Percentiles rank a stretch among this genome's conserved stretches.
Evolutionary conservation across 1,284 basidiomycete species (phyloP).

Genomic region (Pseudozyma sp.): DNA sequence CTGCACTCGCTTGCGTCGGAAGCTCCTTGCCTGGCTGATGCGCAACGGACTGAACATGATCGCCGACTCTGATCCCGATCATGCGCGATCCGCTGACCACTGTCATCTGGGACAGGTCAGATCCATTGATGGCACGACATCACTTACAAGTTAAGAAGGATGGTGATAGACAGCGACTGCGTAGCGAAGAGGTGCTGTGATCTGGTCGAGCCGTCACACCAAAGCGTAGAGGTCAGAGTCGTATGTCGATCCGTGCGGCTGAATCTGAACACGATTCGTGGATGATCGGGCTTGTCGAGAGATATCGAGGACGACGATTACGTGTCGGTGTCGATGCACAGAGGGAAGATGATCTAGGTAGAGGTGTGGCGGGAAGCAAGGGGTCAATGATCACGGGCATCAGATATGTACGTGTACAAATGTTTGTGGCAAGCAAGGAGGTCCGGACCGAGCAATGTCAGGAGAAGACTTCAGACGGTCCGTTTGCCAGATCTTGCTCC

Average conservation of each 20-base stretch:
- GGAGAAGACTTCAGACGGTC: not conserved
- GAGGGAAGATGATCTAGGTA: not conserved
- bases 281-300: not conserved
- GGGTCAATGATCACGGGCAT: conserved; percentile 11
- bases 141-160: too few species aligned
- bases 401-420: conserved; percentile 2
- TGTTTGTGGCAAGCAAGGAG: conserved; percentile 29
- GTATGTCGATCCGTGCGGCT: too few species aligned
- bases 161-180: too few species aligned
- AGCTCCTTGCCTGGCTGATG: not conserved
- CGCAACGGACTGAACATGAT: not conserved
- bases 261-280: too few species aligned
- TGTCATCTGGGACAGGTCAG: too few species aligned
- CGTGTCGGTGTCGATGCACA: not conserved
- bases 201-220: too few species aligned
- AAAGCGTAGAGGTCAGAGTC: too few species aligned
- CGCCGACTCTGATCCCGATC: not conserved
- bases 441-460: conserved; percentile 7
- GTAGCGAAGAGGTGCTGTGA: too few species aligned
- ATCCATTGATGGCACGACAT: too few species aligned
- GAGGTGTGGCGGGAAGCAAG: conserved; percentile 13
- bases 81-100: too few species aligned
- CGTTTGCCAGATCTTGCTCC: too few species aligned
- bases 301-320: not conserved
- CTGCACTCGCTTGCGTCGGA: not conserved